A percentile compares a stretch with the other conserved stretches of the same genome.
Evolutionary conservation across 1,284 basidiomycete genomes (phyloP).

Genomic region (Malassezia cuniculi): DNA sequence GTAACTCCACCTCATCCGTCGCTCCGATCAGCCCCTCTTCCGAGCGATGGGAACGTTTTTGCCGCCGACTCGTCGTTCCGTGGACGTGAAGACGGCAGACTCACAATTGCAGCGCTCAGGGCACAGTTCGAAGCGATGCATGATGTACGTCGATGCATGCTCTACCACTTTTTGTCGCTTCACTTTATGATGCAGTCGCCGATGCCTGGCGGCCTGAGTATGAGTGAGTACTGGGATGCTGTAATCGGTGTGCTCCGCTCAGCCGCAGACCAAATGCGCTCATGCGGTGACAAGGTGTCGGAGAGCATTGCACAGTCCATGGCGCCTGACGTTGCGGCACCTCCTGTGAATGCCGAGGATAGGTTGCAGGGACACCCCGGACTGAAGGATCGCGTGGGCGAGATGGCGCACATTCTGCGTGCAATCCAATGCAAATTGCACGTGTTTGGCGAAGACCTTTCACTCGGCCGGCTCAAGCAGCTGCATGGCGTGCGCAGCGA

Average conservation of each 20-base stretch:
- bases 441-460: constrained; percentile 33
- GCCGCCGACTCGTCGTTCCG: too few species aligned
- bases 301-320: too few species aligned
- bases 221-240: constrained; percentile 24
- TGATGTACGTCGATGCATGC: constrained; percentile 15
- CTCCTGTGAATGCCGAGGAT: background rate
- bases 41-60: too few species aligned
- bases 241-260: constrained; percentile 30
- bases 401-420: constrained; percentile 33
- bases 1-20: too few species aligned
- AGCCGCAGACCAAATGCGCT: constrained; percentile 32
- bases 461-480: constrained; percentile 14
- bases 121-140: constrained; percentile 34
- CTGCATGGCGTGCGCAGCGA: constrained; percentile 23
- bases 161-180: constrained; percentile 30
- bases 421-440: constrained; percentile 42
- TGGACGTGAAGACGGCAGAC: too few species aligned
- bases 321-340: too few species aligned
- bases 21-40: too few species aligned
- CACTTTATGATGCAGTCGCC: constrained; percentile 15
- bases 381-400: constrained; percentile 27
- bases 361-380: constrained; percentile 16
- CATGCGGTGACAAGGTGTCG: constrained; percentile 29
- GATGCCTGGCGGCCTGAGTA: constrained; percentile 14
- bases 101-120: constrained; percentile 26